These are phyloP conservation scores for Candida xyloterini DNA, from an alignment of 805 yeast genomes.

Conservation along the genomic window DNA sequence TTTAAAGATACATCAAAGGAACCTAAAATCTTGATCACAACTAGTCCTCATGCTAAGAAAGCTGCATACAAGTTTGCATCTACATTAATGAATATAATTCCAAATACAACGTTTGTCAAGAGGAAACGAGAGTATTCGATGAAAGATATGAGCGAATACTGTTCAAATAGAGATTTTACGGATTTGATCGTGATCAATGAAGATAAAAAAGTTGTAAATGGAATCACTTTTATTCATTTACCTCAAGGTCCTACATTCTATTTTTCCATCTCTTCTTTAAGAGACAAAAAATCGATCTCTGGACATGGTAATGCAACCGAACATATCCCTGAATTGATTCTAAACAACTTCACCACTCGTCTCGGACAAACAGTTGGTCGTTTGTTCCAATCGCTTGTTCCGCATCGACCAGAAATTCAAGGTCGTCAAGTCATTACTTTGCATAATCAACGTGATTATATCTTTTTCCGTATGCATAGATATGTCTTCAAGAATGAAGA, in stretches of 20 bases:
- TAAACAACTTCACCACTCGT: slow-evolving; percentile 90
- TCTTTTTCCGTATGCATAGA: slow-evolving; percentile 93
- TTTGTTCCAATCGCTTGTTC: slow-evolving; percentile 87
- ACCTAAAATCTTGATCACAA: slow-evolving; percentile 88
- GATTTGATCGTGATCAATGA: slow-evolving; percentile 89
- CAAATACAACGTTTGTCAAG: slow-evolving; percentile 82
- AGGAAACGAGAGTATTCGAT: slow-evolving; percentile 80
- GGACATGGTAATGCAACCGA: slow-evolving; percentile 92
- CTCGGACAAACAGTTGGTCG: slow-evolving; percentile 93
- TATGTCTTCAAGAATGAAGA: slow-evolving; percentile 87
- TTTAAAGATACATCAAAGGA: slow-evolving; percentile 48
- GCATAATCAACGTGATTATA: slow-evolving; percentile 94
- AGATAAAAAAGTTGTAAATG: slow-evolving; percentile 88
- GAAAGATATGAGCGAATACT: slow-evolving; percentile 81
- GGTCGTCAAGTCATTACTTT: slow-evolving; percentile 95
- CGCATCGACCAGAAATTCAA: slow-evolving; percentile 87
- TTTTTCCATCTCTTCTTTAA: slow-evolving; percentile 76
- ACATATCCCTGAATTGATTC: slow-evolving; percentile 86
- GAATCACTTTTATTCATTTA: slow-evolving; percentile 86
- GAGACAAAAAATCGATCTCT: slow-evolving; percentile 66
- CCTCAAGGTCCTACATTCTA: slow-evolving; percentile 96
- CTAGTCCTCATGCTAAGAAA: slow-evolving; percentile 81
- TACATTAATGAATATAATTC: slow-evolving; percentile 75
- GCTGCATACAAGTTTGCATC: slow-evolving; percentile 90
- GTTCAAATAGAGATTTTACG: slow-evolving; percentile 80